Conservation (phyloP, 768 basidiomycete species). For the Chalciporus piperatus region DNA sequence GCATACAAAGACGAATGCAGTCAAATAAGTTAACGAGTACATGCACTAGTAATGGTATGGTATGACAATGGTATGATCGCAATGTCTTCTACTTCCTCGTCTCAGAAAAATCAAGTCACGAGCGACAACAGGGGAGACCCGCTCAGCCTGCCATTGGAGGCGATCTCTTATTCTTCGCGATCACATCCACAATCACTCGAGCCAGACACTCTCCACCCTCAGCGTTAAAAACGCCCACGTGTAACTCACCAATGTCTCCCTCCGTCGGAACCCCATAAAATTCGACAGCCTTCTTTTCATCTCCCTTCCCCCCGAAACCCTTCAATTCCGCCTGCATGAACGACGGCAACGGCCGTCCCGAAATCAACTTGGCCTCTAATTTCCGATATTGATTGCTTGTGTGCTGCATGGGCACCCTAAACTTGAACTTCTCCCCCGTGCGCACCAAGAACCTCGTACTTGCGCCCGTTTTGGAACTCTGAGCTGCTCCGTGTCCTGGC, state of each 20-base stretch:
- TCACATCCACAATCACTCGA: conserved; percentile 56
- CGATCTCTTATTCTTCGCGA: conserved; percentile 31
- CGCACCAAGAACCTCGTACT: conserved; percentile 48
- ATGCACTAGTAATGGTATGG: conserved; percentile 4
- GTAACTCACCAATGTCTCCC: conserved; percentile 51
- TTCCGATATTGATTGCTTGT: conserved; percentile 30
- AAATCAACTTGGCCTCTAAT: conserved; percentile 48
- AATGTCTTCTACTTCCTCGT: background rate
- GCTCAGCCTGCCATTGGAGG: conserved; percentile 27
- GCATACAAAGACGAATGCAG: conserved; percentile 23
- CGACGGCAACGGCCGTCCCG: conserved; percentile 51
- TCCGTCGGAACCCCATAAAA: conserved; percentile 51
- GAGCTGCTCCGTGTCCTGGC: conserved; percentile 28
- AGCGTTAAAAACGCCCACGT: conserved; percentile 52
- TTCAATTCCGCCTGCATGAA: conserved; percentile 56
- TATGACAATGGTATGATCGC: background rate
- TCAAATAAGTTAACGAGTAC: conserved; percentile 15
- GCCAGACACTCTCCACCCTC: conserved; percentile 52
- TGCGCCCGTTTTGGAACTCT: conserved; percentile 20
- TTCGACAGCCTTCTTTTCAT: conserved; percentile 50
- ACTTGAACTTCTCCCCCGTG: conserved; percentile 57
- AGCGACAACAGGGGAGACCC: conserved; percentile 18
- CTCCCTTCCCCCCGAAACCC: conserved; percentile 30
- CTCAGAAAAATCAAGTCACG: conserved; percentile 8
- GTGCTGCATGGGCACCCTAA: conserved; percentile 45